A percentile compares a stretch with the other conserved stretches of the same genome.
Evolutionary conservation across 345 rosid genomes (phyloP).

Genomic region (Aquilaria yunnanensis): DNA sequence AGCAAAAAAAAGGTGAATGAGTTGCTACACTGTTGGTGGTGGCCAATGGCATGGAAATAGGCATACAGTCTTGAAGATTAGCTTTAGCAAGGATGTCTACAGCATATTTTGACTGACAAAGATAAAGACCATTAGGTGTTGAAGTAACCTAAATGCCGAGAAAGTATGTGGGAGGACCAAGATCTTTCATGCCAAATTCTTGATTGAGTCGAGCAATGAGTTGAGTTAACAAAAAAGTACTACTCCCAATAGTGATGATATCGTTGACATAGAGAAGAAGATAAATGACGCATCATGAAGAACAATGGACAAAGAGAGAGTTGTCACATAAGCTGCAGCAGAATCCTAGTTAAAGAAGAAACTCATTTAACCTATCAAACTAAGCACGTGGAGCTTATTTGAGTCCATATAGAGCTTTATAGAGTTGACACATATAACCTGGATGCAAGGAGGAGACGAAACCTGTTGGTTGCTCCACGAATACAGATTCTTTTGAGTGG

Average conservation of each 20-base stretch:
- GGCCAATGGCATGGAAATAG: too few species aligned
- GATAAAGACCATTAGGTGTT: background rate
- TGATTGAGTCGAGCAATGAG: background rate
- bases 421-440: background rate
- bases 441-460: fast-evolving
- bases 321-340: background rate
- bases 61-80: background rate
- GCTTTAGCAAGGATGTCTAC: background rate
- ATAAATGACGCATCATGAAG: background rate
- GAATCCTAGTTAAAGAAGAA: background rate
- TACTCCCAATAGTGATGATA: background rate
- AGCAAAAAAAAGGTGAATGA: background rate
- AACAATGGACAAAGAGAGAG: background rate
- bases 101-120: background rate
- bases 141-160: background rate
- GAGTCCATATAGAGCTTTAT: background rate
- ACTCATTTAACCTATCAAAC: background rate
- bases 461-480: background rate
- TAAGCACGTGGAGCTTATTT: background rate
- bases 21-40: background rate
- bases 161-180: background rate
- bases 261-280: background rate
- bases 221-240: background rate
- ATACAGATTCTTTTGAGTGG: background rate
- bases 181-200: background rate